A percentile compares a stretch with the other conserved stretches of the same genome.
Evolutionary conservation across 257 asterid genomes (phyloP).

Genomic region (Solanum sejunctum): DNA sequence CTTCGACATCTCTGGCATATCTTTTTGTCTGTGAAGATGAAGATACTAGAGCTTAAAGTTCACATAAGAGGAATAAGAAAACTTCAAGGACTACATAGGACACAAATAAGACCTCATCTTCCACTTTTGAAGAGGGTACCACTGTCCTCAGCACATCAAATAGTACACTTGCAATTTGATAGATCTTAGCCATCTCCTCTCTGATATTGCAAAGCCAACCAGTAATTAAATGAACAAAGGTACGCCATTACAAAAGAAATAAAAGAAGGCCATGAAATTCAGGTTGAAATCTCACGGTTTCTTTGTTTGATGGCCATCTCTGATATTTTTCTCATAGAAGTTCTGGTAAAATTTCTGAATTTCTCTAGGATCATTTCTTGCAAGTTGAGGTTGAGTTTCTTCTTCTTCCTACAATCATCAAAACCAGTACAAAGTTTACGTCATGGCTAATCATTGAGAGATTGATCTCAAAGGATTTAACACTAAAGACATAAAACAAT

Average conservation of each 20-base stretch:
- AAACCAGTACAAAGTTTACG: neutral
- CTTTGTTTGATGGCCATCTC: constrained; percentile 73
- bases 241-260: neutral
- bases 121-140: constrained; percentile 48
- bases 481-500: neutral
- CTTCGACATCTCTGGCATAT: constrained; percentile 80
- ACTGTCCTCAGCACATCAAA: constrained; percentile 72
- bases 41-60: neutral
- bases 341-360: constrained; percentile 56
- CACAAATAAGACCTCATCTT: constrained; percentile 47
- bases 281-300: constrained; percentile 58
- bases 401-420: constrained; percentile 61
- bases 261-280: neutral
- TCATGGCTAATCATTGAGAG: neutral
- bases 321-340: constrained; percentile 58
- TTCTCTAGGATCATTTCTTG: constrained; percentile 52
- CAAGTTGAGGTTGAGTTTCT: constrained; percentile 38
- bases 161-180: constrained; percentile 80
- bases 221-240: neutral
- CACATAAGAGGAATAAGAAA: neutral
- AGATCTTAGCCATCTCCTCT: constrained; percentile 90
- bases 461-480: neutral
- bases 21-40: constrained; percentile 34
- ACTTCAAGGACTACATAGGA: neutral
- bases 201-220: constrained; percentile 24